Conservation (phyloP, 2,329 filamentous ascomycete genomes). For the Didymella lethalis region DNA sequence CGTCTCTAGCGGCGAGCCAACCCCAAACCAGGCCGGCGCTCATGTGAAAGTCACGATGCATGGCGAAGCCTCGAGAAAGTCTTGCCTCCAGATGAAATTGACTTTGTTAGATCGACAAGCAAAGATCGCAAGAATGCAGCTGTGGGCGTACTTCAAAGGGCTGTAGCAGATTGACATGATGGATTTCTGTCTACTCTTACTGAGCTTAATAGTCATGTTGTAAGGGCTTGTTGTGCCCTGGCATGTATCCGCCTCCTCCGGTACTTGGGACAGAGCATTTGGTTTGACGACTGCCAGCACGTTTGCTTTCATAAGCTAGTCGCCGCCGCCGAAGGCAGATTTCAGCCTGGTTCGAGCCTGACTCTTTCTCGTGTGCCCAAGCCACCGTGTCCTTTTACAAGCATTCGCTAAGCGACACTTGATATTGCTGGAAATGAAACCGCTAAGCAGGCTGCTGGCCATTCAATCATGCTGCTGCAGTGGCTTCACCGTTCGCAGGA, state of each 20-base stretch:
- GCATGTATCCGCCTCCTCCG: not conserved
- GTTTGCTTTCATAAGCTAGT: not conserved
- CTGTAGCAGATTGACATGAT: not conserved
- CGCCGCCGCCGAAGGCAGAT: not conserved
- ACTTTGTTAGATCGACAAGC: not conserved
- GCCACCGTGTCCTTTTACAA: constrained; percentile 11
- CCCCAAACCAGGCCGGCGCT: constrained; percentile 16
- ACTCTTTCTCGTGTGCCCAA: not conserved
- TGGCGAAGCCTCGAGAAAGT: not conserved
- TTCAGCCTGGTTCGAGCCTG: not conserved
- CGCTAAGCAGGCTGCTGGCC: not conserved
- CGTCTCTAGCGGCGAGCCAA: constrained; percentile 26
- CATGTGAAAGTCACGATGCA: constrained; percentile 20
- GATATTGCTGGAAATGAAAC: not conserved
- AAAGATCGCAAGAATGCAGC: not conserved
- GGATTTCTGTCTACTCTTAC: not conserved
- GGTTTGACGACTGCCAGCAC: no score
- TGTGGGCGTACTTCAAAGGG: not conserved
- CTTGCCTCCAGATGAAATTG: no score
- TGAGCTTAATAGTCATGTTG: not conserved
- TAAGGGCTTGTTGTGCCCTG: not conserved
- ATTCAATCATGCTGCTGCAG: constrained; percentile 26
- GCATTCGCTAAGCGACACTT: not conserved
- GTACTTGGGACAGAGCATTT: not conserved
- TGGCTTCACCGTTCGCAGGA: constrained; percentile 36